Conservation (phyloP, 2,329 filamentous ascomycete genomes). For the Diaporthe sp. region DNA sequence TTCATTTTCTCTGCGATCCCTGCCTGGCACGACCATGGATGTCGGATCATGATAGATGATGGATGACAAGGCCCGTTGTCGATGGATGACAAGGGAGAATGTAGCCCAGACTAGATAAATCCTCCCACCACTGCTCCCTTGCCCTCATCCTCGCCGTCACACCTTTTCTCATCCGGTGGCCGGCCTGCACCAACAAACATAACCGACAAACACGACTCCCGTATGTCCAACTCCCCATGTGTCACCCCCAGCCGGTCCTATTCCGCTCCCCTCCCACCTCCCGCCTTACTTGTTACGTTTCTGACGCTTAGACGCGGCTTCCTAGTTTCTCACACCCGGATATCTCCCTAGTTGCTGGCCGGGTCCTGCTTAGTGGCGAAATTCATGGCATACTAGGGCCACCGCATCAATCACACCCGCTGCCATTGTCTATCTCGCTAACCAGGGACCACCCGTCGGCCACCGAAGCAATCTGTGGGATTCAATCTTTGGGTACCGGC, state of each 20-base stretch:
- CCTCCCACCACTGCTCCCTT: not conserved
- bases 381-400: constrained; percentile 15
- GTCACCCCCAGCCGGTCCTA: constrained; percentile 13
- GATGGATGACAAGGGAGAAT: constrained; percentile 11
- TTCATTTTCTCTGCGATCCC: not conserved
- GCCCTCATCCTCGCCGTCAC: constrained; percentile 5
- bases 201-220: not conserved
- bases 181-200: not conserved
- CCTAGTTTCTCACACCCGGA: not conserved
- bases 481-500: not conserved
- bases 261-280: not conserved
- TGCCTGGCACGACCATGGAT: constrained; percentile 8
- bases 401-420: not conserved
- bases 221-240: not conserved
- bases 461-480: not conserved
- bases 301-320: constrained; percentile 1
- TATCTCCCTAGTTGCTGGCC: constrained; percentile 10
- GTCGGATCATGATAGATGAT: not conserved
- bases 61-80: not conserved
- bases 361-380: constrained; percentile 23
- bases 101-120: constrained; percentile 8
- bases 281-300: constrained; percentile 1
- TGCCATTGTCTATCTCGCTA: not conserved
- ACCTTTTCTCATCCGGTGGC: not conserved
- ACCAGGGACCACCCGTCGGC: constrained; percentile 8